A percentile compares a stretch with the other conserved stretches of the same genome.
Conservation (phyloP, 768 basidiomycete species). For the Dacryopinax spathularia region DNA sequence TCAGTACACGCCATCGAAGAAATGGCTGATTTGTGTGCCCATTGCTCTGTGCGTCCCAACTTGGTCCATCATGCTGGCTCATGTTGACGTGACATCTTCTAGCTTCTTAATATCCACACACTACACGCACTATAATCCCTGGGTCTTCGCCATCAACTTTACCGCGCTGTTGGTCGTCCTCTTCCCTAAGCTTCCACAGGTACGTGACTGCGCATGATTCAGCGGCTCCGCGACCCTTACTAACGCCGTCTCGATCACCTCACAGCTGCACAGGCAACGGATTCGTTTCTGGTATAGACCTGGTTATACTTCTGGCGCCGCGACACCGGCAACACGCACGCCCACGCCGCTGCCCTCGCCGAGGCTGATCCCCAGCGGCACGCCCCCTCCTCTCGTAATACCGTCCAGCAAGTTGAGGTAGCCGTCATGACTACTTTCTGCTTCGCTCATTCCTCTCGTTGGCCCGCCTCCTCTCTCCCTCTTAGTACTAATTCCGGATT, state of each 20-base stretch:
- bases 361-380: neutral
- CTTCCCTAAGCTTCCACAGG: slow-evolving; percentile 91
- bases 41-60: slow-evolving; percentile 60
- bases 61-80: neutral
- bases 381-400: neutral
- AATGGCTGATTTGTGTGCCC: slow-evolving; percentile 85
- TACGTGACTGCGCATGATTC: slow-evolving; percentile 25
- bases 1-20: slow-evolving; percentile 96
- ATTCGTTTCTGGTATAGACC: slow-evolving; percentile 55
- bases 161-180: slow-evolving; percentile 44
- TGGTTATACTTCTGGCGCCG: slow-evolving; percentile 21
- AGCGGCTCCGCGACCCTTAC: neutral
- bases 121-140: slow-evolving; percentile 93
- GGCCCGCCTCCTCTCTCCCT: neutral
- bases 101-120: slow-evolving; percentile 96
- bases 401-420: neutral
- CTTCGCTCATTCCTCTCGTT: neutral
- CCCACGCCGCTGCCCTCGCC: slow-evolving; percentile 11
- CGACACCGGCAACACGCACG: slow-evolving; percentile 9
- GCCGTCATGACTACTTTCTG: neutral
- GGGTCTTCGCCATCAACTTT: slow-evolving; percentile 83
- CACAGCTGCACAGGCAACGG: slow-evolving; percentile 66
- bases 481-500: neutral
- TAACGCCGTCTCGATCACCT: neutral
- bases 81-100: slow-evolving; percentile 1